A percentile compares a stretch with the other conserved stretches of the same genome.
phyloP scores from a whole-genome alignment of 2,329 filamentous ascomycete species.

The Fusarium temperatum region DNA sequence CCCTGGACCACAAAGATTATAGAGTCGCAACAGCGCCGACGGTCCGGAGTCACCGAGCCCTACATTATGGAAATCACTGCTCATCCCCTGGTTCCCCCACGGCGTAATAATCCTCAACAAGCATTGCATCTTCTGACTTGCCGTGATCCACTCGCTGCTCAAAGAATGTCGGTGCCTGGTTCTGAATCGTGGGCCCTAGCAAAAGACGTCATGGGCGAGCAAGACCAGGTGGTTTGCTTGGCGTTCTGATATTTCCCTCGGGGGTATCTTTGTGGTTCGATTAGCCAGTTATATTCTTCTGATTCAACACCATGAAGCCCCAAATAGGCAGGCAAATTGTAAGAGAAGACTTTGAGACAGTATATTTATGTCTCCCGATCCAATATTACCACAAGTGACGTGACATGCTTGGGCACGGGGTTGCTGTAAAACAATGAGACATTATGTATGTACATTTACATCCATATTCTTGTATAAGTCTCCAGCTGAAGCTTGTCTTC shows the following conservation, averaged over 20 bases:
- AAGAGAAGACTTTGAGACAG: not conserved
- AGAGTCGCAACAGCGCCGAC: conserved; percentile 2
- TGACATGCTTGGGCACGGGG: conserved; percentile 2
- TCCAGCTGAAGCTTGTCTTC: conserved; percentile 3
- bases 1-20: not conserved
- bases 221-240: conserved; percentile 2
- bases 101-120: conserved; percentile 2
- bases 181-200: not conserved
- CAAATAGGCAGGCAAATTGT: not conserved
- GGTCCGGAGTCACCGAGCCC: conserved; percentile 21
- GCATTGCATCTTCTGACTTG: not conserved
- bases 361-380: no score
- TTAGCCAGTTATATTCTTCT: not conserved
- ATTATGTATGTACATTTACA: not conserved
- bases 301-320: not conserved
- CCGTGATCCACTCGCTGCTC: not conserved
- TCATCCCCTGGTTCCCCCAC: not conserved
- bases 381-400: not conserved
- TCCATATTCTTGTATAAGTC: not conserved
- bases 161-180: conserved; percentile 20
- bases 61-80: not conserved
- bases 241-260: not conserved
- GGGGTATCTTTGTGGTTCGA: not conserved
- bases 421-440: conserved; percentile 11
- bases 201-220: conserved; percentile 1